Conservation (phyloP, 176 grass and related monocot species). For the Thalia dealbata region DNA sequence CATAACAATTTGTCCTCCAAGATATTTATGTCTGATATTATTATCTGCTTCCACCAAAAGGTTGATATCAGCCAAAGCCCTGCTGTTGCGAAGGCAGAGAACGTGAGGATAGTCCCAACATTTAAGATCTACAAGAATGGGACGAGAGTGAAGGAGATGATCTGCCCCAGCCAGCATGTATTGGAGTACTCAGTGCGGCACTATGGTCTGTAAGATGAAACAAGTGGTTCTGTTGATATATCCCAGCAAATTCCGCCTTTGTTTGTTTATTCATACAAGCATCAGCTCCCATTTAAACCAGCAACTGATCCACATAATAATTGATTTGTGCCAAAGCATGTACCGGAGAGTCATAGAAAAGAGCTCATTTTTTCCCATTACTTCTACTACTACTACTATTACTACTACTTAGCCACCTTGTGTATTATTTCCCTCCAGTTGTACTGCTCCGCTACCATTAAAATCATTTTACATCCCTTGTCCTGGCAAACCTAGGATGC, state of each 20-base stretch:
- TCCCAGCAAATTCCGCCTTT: neutral
- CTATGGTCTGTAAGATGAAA: slow-evolving; percentile 6
- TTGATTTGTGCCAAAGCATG: slow-evolving; percentile 1
- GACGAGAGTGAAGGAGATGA: slow-evolving; percentile 15
- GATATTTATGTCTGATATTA: neutral
- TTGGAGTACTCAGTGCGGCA: slow-evolving; percentile 17
- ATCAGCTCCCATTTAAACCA: slow-evolving; percentile 1
- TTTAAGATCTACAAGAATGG: slow-evolving; percentile 24
- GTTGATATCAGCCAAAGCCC: slow-evolving; percentile 8
- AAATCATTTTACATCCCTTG: neutral
- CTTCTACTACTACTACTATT: neutral
- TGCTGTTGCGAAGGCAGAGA: slow-evolving; percentile 8
- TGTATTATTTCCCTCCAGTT: slow-evolving; percentile 5
- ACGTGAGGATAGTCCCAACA: slow-evolving; percentile 15
- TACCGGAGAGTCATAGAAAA: neutral
- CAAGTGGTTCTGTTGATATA: neutral
- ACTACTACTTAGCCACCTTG: neutral
- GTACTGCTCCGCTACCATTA: neutral
- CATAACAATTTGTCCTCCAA: neutral
- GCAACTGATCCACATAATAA: neutral
- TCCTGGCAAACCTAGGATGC: neutral
- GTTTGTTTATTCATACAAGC: neutral
- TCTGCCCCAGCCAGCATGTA: slow-evolving; percentile 13
- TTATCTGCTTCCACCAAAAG: neutral
- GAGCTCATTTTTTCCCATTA: neutral